Base-by-base conservation (phyloP, 176 grass and related monocot genomes). In the Bromus sterilis region DNA sequence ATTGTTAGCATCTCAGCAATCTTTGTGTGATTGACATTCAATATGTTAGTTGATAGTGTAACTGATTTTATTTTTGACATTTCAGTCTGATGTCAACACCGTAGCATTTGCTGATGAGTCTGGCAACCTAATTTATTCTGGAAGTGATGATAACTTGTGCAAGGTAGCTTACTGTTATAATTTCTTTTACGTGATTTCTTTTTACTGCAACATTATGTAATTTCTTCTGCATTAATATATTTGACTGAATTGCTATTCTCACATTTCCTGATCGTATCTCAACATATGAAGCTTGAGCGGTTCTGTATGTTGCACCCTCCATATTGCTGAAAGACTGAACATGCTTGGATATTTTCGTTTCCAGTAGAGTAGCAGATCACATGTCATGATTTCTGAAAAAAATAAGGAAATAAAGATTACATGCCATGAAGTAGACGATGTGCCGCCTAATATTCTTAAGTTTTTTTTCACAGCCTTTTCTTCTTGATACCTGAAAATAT, bases 81-180 rank as follows among this genome's bases (percentile, higher is more conserved):
- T 81, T 60, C 83, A 97, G 94, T 78, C 87, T 77, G 94, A 97
- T 88, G 94, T 94, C 84, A 97, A 97, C 77, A 91, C 91, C 21
- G 94, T 91, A 71, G 79, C 89, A 30, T 97, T 97, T 80, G 89
- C 89, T 64, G 91, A 97, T 84, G 91, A 90, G 82, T 87, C 82
- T 31, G 85, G 94, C 8, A 85, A 97, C 84, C 78, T 97, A 31
- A 83, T 97, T 84, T 97, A 89, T 79, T 97, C 94, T 30, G 94
- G 94, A 82, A 97, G 89, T 18, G 91, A 91, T 59, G 94, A 97
- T 80, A 88, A 63, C 83, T 59, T 97, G 32, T 97, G 94, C 89
- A 94, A 97, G 89, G 94, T 97, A 91, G 41, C 53, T 78, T 76
- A 5, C 56, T 89, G 14, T 72, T 87, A 16, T 24, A 67, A 77